Evolutionary conservation across 768 basidiomycete species (phyloP).

Genomic region (Suillus plorans): DNA sequence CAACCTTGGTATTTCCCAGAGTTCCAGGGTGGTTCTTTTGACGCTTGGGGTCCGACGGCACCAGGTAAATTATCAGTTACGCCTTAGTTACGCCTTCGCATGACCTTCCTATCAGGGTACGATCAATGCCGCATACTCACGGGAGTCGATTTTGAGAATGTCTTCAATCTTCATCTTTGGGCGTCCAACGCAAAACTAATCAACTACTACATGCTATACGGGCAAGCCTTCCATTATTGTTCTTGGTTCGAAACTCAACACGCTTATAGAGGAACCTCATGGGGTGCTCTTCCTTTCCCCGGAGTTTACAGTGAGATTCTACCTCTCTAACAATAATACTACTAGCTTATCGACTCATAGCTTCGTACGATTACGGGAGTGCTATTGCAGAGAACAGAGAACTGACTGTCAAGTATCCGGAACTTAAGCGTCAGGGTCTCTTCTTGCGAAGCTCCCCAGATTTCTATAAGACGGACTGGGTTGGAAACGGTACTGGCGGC

Average conservation of each 20-base stretch:
- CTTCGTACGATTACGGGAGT: slow-evolving; percentile 82
- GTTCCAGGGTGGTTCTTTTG: slow-evolving; percentile 77
- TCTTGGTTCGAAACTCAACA: slow-evolving; percentile 1
- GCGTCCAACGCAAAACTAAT: slow-evolving; percentile 81
- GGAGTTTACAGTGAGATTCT: slow-evolving; percentile 57
- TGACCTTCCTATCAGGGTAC: slow-evolving; percentile 45
- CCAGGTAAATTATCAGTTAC: slow-evolving; percentile 44
- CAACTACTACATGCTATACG: slow-evolving; percentile 85
- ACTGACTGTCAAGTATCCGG: slow-evolving; percentile 67
- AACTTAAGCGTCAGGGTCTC: slow-evolving; percentile 74
- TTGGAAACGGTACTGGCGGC: slow-evolving; percentile 60
- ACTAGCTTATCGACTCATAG: slow-evolving; percentile 9
- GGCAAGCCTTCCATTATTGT: slow-evolving; percentile 38
- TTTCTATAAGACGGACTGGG: slow-evolving; percentile 77
- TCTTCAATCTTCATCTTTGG: slow-evolving; percentile 78
- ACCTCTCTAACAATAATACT: slow-evolving; percentile 1
- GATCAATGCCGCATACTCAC: slow-evolving; percentile 63
- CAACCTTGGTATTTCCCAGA: slow-evolving; percentile 76
- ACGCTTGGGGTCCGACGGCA: slow-evolving; percentile 77
- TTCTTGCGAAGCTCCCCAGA: slow-evolving; percentile 80
- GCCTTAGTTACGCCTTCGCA: slow-evolving; percentile 5
- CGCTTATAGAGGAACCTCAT: slow-evolving; percentile 69
- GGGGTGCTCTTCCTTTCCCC: slow-evolving; percentile 79
- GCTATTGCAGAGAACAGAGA: slow-evolving; percentile 67
- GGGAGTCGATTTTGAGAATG: slow-evolving; percentile 72